These are phyloP conservation scores for Marchantia paleacea DNA, from an alignment of 225 moss, liverwort and hornwort species.

Conservation along the genomic window DNA sequence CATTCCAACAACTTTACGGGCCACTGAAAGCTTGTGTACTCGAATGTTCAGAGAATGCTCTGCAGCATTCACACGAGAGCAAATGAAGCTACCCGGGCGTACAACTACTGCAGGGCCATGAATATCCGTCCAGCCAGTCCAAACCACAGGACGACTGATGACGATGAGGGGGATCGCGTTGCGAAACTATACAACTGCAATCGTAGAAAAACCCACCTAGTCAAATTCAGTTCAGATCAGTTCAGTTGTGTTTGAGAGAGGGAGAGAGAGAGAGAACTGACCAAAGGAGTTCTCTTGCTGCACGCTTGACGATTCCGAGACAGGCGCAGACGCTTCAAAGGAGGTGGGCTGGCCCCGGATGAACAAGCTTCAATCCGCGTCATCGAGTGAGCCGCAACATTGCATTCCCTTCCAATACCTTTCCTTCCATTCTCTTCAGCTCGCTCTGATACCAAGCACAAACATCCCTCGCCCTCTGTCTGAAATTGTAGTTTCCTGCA, in stretches of 20 bases:
- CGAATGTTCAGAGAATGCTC: no score
- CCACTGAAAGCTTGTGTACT: no score
- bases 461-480: not conserved
- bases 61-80: no score
- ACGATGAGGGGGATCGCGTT: not conserved
- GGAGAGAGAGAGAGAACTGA: not conserved
- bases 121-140: not conserved
- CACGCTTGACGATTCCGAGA: constrained; percentile 12
- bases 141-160: not conserved
- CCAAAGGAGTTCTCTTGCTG: not conserved
- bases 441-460: not conserved
- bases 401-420: no score
- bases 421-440: not conserved
- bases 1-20: no score
- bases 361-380: constrained; percentile 7
- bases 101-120: no score
- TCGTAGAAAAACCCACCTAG: not conserved
- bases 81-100: no score
- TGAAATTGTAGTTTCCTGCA: no score
- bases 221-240: not conserved
- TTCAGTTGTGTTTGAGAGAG: not conserved
- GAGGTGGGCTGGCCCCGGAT: constrained; percentile 1
- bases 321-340: constrained; percentile 18
- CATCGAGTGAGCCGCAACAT: constrained; percentile 7
- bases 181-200: not conserved